These are phyloP conservation scores for Fusarium sp. DNA, from an alignment of 2,329 filamentous ascomycete species.

Conservation along the genomic window DNA sequence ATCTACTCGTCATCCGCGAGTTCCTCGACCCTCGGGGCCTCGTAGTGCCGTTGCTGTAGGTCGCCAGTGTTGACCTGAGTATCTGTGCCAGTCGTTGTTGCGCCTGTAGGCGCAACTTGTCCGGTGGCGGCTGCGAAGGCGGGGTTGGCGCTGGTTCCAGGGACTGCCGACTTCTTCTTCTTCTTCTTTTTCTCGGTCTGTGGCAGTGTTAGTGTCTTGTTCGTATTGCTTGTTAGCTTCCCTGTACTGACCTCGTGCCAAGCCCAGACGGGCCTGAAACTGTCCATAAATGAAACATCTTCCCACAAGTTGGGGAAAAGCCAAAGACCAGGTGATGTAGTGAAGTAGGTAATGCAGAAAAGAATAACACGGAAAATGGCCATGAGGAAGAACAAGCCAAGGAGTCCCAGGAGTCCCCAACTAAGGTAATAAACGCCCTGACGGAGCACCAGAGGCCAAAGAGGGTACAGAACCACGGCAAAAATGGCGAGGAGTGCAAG, in stretches of 20 bases:
- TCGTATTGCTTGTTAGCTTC: background rate
- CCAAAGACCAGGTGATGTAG: slow-evolving; percentile 89
- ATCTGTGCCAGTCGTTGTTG: slow-evolving; percentile 68
- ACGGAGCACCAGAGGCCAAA: slow-evolving; percentile 92
- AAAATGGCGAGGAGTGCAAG: slow-evolving; percentile 88
- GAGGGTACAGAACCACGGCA: slow-evolving; percentile 90
- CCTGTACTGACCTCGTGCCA: slow-evolving; percentile 87
- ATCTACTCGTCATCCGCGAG: slow-evolving; percentile 63
- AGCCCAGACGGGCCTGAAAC: slow-evolving; percentile 94
- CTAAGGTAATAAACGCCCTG: slow-evolving; percentile 97
- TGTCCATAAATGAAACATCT: slow-evolving; percentile 98
- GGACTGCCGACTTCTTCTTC: slow-evolving; percentile 66
- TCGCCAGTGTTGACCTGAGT: slow-evolving; percentile 63
- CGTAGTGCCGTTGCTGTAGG: slow-evolving; percentile 59
- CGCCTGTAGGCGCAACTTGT: slow-evolving; percentile 64
- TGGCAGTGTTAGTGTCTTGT: slow-evolving; percentile 35
- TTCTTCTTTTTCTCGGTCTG: slow-evolving; percentile 60
- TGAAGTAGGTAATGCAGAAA: slow-evolving; percentile 92
- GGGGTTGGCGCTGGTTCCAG: slow-evolving; percentile 53
- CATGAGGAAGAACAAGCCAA: slow-evolving; percentile 97
- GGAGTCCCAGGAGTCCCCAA: slow-evolving; percentile 89
- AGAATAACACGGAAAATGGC: slow-evolving; percentile 95
- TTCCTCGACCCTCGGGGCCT: slow-evolving; percentile 67
- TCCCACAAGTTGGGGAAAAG: slow-evolving; percentile 98
- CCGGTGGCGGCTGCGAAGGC: slow-evolving; percentile 67